Percentiles rank a stretch among this genome's conserved stretches.
Conservation (phyloP, 768 basidiomycete genomes). For the Pisolithus tinctorius region DNA sequence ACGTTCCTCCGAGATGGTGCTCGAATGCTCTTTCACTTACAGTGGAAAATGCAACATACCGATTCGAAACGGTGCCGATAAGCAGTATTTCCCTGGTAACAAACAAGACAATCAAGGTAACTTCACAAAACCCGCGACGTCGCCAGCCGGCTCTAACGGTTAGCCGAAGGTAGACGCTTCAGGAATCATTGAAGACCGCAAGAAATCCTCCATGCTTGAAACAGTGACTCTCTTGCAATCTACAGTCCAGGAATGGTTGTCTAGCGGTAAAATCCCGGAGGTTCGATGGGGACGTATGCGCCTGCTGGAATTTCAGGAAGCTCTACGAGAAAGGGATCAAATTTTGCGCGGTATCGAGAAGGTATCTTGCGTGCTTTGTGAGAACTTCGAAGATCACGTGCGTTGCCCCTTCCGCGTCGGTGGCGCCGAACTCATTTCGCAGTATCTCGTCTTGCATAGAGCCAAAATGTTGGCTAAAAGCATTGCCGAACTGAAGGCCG, state of each 20-base stretch:
- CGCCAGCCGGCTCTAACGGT: background rate
- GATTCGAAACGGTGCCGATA: constrained; percentile 57
- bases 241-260: constrained; percentile 52
- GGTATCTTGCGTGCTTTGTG: constrained; percentile 51
- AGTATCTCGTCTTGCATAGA: constrained; percentile 77
- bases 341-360: constrained; percentile 37
- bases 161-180: constrained; percentile 58
- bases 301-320: constrained; percentile 88
- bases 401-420: constrained; percentile 23
- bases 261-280: constrained; percentile 50
- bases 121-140: background rate
- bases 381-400: constrained; percentile 71
- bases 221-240: constrained; percentile 43
- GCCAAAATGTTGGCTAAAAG: constrained; percentile 70
- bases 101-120: constrained; percentile 62
- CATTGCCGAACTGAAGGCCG: constrained; percentile 72
- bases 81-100: constrained; percentile 76
- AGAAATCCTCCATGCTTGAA: constrained; percentile 55
- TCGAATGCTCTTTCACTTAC: constrained; percentile 41
- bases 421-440: constrained; percentile 4
- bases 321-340: constrained; percentile 51
- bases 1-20: constrained; percentile 77
- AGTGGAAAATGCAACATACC: constrained; percentile 53
- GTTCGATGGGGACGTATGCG: constrained; percentile 81
- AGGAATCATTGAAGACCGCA: constrained; percentile 58